Conservation (phyloP, 1,284 basidiomycete genomes). For the Chalciporus piperatoides region DNA sequence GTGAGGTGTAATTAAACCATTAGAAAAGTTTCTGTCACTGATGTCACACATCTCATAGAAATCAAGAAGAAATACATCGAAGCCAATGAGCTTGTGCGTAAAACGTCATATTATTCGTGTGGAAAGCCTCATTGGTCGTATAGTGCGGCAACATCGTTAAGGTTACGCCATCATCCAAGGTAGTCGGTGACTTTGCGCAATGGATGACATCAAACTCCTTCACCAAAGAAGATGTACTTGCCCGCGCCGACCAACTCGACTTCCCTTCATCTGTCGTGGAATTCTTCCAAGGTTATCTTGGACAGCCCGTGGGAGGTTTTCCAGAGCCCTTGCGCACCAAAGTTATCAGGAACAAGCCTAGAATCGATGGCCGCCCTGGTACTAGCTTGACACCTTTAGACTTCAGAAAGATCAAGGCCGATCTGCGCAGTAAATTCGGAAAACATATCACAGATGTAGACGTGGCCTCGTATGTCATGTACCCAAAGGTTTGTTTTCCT, state of each 20-base stretch:
- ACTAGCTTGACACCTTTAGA: constrained; percentile 83
- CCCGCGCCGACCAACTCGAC: constrained; percentile 86
- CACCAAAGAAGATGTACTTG: constrained; percentile 81
- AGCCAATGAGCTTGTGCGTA: constrained; percentile 83
- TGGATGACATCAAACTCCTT: constrained; percentile 98
- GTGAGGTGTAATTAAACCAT: constrained; percentile 36
- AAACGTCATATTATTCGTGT: constrained; percentile 9
- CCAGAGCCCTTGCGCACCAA: constrained; percentile 91
- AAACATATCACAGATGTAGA: constrained; percentile 91
- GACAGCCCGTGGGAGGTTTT: constrained; percentile 97
- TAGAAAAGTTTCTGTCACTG: constrained; percentile 7
- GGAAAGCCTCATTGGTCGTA: constrained; percentile 15
- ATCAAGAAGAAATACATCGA: constrained; percentile 99
- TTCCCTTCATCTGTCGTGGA: constrained; percentile 97
- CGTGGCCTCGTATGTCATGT: constrained; percentile 95
- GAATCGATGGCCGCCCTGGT: constrained; percentile 93
- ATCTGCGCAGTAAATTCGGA: constrained; percentile 91
- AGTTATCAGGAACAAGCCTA: constrained; percentile 91
- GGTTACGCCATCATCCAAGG: constrained; percentile 98
- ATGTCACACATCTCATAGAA: constrained; percentile 45
- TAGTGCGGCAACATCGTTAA: constrained; percentile 98
- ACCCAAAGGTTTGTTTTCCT: constrained; percentile 68
- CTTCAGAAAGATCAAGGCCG: constrained; percentile 94
- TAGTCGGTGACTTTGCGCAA: constrained; percentile 98
- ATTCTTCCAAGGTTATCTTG: constrained; percentile 98